A percentile compares a stretch with the other conserved stretches of the same genome.
Conservation (phyloP, 2,329 filamentous ascomycete genomes). For the Verticillium albo-atrum region DNA sequence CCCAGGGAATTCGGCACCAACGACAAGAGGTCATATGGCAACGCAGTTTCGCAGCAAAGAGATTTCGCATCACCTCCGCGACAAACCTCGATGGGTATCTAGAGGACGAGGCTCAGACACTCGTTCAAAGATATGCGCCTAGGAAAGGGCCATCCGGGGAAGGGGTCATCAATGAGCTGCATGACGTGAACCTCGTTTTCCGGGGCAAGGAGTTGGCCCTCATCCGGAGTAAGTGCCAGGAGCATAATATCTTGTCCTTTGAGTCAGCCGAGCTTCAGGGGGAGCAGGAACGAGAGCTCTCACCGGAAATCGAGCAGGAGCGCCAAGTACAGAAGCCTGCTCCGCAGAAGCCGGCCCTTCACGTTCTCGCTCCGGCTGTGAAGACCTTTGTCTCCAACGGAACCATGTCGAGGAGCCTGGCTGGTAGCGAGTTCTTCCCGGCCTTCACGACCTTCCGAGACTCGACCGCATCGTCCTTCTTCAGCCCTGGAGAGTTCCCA, state of each 20-base stretch:
- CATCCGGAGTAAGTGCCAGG: constrained; percentile 27
- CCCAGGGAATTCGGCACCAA: constrained; percentile 50
- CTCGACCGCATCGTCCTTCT: constrained; percentile 32
- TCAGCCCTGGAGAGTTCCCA: constrained; percentile 30
- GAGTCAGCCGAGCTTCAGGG: constrained; percentile 44
- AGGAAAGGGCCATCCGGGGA: neutral
- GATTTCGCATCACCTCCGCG: constrained; percentile 11
- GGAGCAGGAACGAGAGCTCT: constrained; percentile 66
- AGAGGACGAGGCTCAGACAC: constrained; percentile 48
- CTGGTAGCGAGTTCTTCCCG: constrained; percentile 25
- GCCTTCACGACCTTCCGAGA: constrained; percentile 39
- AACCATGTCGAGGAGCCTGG: constrained; percentile 14
- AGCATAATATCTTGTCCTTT: constrained; percentile 27
- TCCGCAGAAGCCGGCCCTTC: constrained; percentile 27
- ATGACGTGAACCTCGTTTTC: neutral
- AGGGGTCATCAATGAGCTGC: neutral
- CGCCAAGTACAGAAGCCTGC: constrained; percentile 46
- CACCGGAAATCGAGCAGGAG: constrained; percentile 60
- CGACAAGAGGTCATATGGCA: constrained; percentile 32
- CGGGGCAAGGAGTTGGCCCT: neutral
- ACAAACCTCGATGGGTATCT: constrained; percentile 38
- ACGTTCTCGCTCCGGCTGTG: constrained; percentile 41
- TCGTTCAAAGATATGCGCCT: constrained; percentile 49
- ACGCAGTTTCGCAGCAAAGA: neutral
- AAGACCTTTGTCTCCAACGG: constrained; percentile 32